Base-by-base conservation (phyloP, 148 eudicot genomes). In the Rhododendron henanense region DNA sequence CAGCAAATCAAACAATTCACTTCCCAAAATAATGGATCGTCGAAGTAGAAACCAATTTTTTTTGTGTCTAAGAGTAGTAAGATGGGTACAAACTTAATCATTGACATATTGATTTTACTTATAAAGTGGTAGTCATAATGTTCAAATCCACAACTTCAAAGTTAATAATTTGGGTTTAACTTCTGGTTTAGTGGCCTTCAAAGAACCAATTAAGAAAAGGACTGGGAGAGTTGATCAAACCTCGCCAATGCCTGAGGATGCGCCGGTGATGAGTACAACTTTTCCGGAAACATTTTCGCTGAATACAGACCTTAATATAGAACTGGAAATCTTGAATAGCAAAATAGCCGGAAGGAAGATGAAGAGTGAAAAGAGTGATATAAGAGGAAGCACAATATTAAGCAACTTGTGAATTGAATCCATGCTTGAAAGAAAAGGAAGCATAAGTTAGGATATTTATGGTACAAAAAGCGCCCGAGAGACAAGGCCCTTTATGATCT, bases 251-350 rank as follows among this genome's bases (percentile, higher is more conserved):
- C 65, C 65, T 19, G 65, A 59, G 21, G 25, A 59, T 21, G 67
- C 67, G 9, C 67, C 67, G 25, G 67, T 59, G 19, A 90, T 87
- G 82, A 90, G 81, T 18, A 90, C 91, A 31, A 90, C 87, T 84
- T 87, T 90, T 23, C 88, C 88, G 10, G 88, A 28, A 2, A 90
- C 88, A 33, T 90, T 87, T 83, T 88, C 89, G 4, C 83, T 4
- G 57, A 75, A 87, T 59, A 88, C 2, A 33, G 82, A 45, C 28
- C 81, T 45, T 41, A 83, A 74, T 9, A 88, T 9, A 4, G 86
- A 86, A 31, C 65, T 28, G 1, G 75, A 28, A 11, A 88, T 69
- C 86, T 85, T 86, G 55, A 88, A 67, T 16, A 87, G 35, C 18
- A 81, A 85, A 63, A 85, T 71, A 0, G 85, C 80, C 1, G 88